Base-by-base conservation (phyloP, 2,329 filamentous ascomycete species). In the Sporothrix euskadiensis region DNA sequence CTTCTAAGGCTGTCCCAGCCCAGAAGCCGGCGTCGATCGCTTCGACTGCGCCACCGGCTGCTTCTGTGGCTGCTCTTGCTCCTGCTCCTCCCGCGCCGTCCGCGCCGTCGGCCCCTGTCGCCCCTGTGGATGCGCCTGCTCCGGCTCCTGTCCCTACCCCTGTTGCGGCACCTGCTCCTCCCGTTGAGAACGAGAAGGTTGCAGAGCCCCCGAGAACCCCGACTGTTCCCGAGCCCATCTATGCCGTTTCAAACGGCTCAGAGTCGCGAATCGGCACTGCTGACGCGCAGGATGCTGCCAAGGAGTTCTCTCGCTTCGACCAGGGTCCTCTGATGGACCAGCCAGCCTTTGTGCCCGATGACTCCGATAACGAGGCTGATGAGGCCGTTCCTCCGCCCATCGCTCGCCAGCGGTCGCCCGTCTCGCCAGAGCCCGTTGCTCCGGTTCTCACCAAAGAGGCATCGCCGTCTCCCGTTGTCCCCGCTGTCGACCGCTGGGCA, bases 301-400 rank as follows among this genome's bases (percentile, higher is more conserved):
- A 86, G 12, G 90, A 90, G 73, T 89, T 89, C 77, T 84, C 87
- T 19, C 86, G 84, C 32, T 98, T 98, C 79, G 92, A 96, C 78
- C 95, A 98, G 82, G 96, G 94, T 1, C 96, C 96, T 1, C 86
- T 98, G 32, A 82, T 88, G 10, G 94, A 98, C 73, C 92, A 96
- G 80, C 95, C 96, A 3, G 93, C 94, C 0, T 97, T 97, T 79
- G 86, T 89, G 12, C 93, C 81, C 0, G 85, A 83, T 3, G 87
- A 90, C 16, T 81, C 82, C 39, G 84, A 85, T 35, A 83, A 86
- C 32, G 84, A 84, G 49, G 82, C 82, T 6, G 83, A 87, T 9
- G 86, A 85, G 61, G 84, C 84, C 3, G 79, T 82, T 2, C 86
- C 87, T 30, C 85, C 87, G 2, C 86, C 87, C 0, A 88, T 88